Percentiles rank a stretch among this genome's conserved stretches.
These are phyloP conservation scores for Eucommia ulmoides DNA, from an alignment of 257 asterid genomes.

Conservation along the genomic window DNA sequence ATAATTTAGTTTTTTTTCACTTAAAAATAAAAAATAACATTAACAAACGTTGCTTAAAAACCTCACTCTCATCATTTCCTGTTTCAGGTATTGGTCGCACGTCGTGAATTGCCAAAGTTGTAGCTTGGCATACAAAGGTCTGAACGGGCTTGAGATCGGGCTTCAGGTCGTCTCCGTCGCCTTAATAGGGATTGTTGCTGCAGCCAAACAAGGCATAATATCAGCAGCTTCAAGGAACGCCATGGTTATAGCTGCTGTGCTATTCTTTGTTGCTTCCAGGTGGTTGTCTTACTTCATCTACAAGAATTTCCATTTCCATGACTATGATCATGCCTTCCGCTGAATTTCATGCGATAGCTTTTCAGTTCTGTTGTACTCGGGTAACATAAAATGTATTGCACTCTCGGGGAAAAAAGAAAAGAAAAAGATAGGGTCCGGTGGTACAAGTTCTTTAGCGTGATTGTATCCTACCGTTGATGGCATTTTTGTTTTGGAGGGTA, in stretches of 20 bases:
- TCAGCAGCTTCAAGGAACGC: constrained; percentile 33
- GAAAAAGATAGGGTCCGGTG: too few species aligned
- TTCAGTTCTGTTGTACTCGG: too few species aligned
- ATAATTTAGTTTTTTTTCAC: too few species aligned
- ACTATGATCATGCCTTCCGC: constrained; percentile 92
- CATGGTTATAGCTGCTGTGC: constrained; percentile 34
- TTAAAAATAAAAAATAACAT: too few species aligned
- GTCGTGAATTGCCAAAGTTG: constrained; percentile 66
- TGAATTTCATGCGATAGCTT: too few species aligned
- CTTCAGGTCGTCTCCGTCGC: constrained; percentile 43
- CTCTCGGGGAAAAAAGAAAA: too few species aligned
- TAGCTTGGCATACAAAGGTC: constrained; percentile 44
- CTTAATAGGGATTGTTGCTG: constrained; percentile 49
- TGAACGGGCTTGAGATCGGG: constrained; percentile 35
- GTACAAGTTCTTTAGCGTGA: too few species aligned
- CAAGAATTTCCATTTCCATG: constrained; percentile 76
- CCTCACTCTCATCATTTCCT: too few species aligned
- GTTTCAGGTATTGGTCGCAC: constrained; percentile 88
- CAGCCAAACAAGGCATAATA: constrained; percentile 39
- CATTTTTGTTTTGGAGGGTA: too few species aligned
- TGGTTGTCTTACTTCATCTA: constrained; percentile 67
- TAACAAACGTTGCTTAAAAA: too few species aligned
- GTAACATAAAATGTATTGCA: too few species aligned
- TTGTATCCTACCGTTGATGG: too few species aligned
- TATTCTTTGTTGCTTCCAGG: constrained; percentile 64